Base-by-base conservation (phyloP, 2,329 filamentous ascomycete species). In the Dactylellina parvicollis region DNA sequence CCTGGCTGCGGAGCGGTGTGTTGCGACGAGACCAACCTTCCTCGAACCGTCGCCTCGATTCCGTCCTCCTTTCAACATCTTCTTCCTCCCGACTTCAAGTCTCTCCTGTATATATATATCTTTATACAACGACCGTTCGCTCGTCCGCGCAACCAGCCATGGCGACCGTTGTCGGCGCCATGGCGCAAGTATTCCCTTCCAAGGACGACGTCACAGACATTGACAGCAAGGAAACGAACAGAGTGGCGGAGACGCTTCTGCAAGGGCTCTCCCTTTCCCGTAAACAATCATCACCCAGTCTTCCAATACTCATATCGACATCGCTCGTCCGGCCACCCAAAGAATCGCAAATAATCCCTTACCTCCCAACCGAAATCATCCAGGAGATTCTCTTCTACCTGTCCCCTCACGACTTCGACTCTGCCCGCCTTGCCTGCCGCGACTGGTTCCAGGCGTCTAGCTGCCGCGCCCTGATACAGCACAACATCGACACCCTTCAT, bases 331-430 rank as follows among this genome's bases (percentile, higher is more conserved):
- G 47, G 24, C 24, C 61, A n/a, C 30, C 36, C 20, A 62, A 55
- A 38, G 50, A 65, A 57, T 22, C 44, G 36, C 9, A 32, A 9
- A 47, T 18, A 5, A 47, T 70, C 28, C 65, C 70, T 12, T 60
- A 70, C 32, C 70, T 77, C 16, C 76, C 76, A 9, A 70, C 70
- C 52, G 76, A 77, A 40, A 69, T 77, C 36, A 40, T 77, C 28
- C 75, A 77, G 30, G 75, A 76, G 49, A 72, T 77, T n/a, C 70
- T 76, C 50, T 69, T 59, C 30, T 65, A 74, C 16, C 74, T 77
- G 3, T 64, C 74, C 14, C 76, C 76, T 49, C 59, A 71, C 42
- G 76, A 77, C 20, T 77, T 75, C 56, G 76, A 76, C 42, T 75
- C 75, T 20, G 76, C 76, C 12, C 56, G 76, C 4, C 64, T 76